These are phyloP conservation scores for Globisporangium heterothallicum DNA, from an alignment of 352 stramenopile species.

Conservation along the genomic window DNA sequence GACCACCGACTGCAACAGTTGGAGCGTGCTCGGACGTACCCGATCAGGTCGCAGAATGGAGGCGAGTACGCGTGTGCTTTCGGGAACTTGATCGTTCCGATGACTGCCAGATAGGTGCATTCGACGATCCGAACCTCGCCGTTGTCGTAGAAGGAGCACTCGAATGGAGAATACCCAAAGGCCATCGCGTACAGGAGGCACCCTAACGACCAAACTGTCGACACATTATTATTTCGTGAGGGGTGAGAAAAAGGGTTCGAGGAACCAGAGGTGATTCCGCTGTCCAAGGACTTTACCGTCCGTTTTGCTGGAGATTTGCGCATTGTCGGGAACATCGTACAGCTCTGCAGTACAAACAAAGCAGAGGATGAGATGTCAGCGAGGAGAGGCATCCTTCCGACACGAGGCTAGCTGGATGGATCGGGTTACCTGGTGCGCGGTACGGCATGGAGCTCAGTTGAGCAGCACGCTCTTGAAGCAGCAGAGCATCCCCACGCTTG, in stretches of 20 bases:
- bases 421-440: slow-evolving; percentile 58
- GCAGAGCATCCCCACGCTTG: slow-evolving; percentile 71
- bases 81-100: slow-evolving; percentile 78
- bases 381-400: background rate
- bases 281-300: slow-evolving; percentile 33
- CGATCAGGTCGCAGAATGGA: slow-evolving; percentile 68
- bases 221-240: too few species aligned
- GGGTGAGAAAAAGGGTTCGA: too few species aligned
- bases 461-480: slow-evolving; percentile 79
- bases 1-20: slow-evolving; percentile 1
- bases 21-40: slow-evolving; percentile 21
- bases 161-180: slow-evolving; percentile 88
- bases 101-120: slow-evolving; percentile 83
- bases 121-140: slow-evolving; percentile 67
- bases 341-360: slow-evolving; percentile 41
- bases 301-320: slow-evolving; percentile 63
- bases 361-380: background rate
- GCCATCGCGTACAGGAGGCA: slow-evolving; percentile 86
- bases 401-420: too few species aligned
- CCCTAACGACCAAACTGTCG: slow-evolving; percentile 89
- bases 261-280: background rate
- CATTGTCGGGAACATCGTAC: slow-evolving; percentile 78
- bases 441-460: slow-evolving; percentile 85
- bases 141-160: slow-evolving; percentile 76
- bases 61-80: slow-evolving; percentile 50